Base-by-base conservation (phyloP, 768 basidiomycete species). In the Harrya chromipes region DNA sequence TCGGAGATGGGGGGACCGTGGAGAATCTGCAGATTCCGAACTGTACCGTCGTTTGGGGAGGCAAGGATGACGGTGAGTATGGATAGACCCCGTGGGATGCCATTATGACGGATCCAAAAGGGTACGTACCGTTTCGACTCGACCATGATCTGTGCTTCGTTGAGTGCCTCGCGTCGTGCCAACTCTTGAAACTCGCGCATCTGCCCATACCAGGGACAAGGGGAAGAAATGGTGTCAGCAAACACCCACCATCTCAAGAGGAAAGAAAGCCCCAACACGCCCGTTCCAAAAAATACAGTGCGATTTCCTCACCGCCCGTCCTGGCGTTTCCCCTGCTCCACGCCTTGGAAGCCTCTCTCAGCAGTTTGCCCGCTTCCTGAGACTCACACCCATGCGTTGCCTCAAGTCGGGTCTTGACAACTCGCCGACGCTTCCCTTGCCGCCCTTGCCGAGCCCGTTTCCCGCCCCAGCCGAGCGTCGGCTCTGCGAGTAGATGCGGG, bases 1-100 rank as follows among this genome's bases (percentile, higher is more conserved):
- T 92, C 89, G 2, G 73, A 64, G 17, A 81, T 77, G 5, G 80
- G 85, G 8, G 84, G 82, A 6, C 87, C 86, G 54, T 93, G 90
- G 27, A 93, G 65, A 65, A 39, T 82, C 75, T 19, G 60, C 52
- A 4, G 71, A 65, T 6, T 61, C 61, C 11, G 64, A 54, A 40
- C 83, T 85, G n/a, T n/a, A n/a, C n/a, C n/a, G n/a, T n/a, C n/a
- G n/a, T n/a, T n/a, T n/a, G n/a, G 55, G 8, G 37, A 9, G 6
- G 4, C 8, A 1, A 16, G n/a, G 1, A 9, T 23, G 21, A 3
- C 23, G 3, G 1, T 31, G 26, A 29, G 29, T 13, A 4, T 29
- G 26, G 26, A 6, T 27, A 3, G 26, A 27, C 10, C 26, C 26
- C 26, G n/a, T n/a, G n/a, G n/a, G n/a, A n/a, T 12, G 19, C n/a